Conservation (phyloP, 768 basidiomycete species). For the Gymnopilus junonius region DNA sequence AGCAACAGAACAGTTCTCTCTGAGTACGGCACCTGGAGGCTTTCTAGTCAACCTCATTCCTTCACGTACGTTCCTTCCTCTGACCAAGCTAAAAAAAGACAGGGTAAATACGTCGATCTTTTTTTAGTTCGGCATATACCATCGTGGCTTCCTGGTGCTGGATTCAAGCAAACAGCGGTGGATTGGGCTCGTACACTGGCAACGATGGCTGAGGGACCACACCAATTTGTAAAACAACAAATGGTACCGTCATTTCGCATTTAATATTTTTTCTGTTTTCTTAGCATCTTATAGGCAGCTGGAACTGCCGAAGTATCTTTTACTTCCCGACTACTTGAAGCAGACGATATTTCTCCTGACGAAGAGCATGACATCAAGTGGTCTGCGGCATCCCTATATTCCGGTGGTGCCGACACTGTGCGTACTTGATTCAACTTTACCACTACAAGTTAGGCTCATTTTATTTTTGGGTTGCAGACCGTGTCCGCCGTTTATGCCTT, state of each 20-base stretch:
- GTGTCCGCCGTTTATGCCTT: conserved; percentile 42
- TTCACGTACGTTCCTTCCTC: conserved; percentile 36
- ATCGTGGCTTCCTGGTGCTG: conserved; percentile 63
- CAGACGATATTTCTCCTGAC: conserved; percentile 31
- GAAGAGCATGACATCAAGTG: conserved; percentile 46
- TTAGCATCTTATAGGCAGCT: conserved; percentile 20
- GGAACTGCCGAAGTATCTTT: conserved; percentile 39
- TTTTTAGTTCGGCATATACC: conserved; percentile 50
- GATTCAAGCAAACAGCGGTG: conserved; percentile 51
- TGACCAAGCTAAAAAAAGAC: background rate
- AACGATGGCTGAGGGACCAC: conserved; percentile 52
- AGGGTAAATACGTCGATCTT: background rate
- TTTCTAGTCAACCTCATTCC: conserved; percentile 58
- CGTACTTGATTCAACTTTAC: conserved; percentile 13
- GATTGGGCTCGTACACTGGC: conserved; percentile 46
- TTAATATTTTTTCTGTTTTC: background rate
- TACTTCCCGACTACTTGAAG: conserved; percentile 36
- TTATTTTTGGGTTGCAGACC: conserved; percentile 30
- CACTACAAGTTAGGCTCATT: background rate
- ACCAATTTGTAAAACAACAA: conserved; percentile 46
- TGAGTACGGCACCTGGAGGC: conserved; percentile 44
- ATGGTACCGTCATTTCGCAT: conserved; percentile 37
- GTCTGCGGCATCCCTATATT: conserved; percentile 52
- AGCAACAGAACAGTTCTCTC: conserved; percentile 42
- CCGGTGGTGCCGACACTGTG: conserved; percentile 48